Evolutionary conservation across 257 asterid genomes (phyloP).

Genomic region (Verbascum thapsus): DNA sequence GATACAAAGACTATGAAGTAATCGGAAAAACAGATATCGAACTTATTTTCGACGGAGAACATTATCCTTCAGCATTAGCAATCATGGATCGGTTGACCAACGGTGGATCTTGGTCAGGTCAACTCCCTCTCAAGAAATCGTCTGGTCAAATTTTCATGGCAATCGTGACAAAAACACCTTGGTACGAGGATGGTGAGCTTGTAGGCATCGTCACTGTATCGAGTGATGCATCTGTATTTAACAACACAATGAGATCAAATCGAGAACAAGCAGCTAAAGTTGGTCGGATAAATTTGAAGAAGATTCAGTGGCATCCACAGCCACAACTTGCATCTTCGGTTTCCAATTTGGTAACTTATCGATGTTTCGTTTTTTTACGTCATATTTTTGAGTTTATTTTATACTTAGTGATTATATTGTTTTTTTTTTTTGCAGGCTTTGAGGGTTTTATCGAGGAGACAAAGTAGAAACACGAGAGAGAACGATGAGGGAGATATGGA

Average conservation of each 20-base stretch:
- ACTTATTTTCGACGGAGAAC: constrained; percentile 51
- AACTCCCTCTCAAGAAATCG: constrained; percentile 58
- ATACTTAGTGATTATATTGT: constrained; percentile 16
- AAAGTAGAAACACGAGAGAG: constrained; percentile 25
- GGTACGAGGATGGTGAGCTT: constrained; percentile 68
- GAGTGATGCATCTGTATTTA: constrained; percentile 65
- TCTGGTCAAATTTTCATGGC: constrained; percentile 64
- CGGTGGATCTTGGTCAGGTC: constrained; percentile 74
- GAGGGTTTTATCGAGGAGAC: constrained; percentile 38
- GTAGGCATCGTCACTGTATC: constrained; percentile 69
- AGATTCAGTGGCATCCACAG: constrained; percentile 40
- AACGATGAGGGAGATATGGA: constrained; percentile 41
- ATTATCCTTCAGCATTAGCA: constrained; percentile 35
- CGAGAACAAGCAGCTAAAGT: constrained; percentile 34
- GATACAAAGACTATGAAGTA: constrained; percentile 63
- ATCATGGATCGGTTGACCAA: constrained; percentile 44
- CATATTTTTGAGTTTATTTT: constrained; percentile 19
- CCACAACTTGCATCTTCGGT: constrained; percentile 49
- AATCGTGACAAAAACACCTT: constrained; percentile 59
- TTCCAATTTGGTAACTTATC: constrained; percentile 66
- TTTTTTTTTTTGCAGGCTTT: constrained; percentile 55
- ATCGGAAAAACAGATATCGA: constrained; percentile 46
- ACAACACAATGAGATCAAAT: constrained; percentile 34
- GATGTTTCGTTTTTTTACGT: constrained; percentile 23
- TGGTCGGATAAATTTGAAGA: constrained; percentile 42